A percentile compares a stretch with the other conserved stretches of the same genome.
phyloP scores from a whole-genome alignment of 2,329 filamentous ascomycete species.

The Phoma sp. region DNA sequence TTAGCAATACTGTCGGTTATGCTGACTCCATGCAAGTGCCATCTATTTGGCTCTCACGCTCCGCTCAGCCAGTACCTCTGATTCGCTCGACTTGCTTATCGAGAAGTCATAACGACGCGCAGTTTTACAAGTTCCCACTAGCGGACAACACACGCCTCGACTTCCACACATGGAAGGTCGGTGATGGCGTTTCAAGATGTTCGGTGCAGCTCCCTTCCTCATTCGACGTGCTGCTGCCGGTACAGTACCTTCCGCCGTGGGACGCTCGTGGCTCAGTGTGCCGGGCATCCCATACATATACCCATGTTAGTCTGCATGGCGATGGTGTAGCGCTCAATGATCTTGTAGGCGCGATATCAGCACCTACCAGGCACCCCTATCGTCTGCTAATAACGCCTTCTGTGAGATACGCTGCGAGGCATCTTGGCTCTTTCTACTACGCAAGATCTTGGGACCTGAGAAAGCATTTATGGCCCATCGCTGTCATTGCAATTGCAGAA shows the following conservation, averaged over 20 bases:
- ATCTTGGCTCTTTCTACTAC: not conserved
- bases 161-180: constrained; percentile 28
- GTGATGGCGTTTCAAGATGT: constrained; percentile 13
- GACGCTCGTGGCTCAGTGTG: constrained; percentile 10
- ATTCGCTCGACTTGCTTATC: constrained; percentile 19
- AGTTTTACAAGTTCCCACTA: constrained; percentile 14
- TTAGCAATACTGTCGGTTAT: constrained; percentile 15
- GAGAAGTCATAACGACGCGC: constrained; percentile 10
- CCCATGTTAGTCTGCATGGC: constrained; percentile 12
- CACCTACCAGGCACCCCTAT: constrained; percentile 8
- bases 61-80: constrained; percentile 9
- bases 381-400: constrained; percentile 5
- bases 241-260: not conserved
- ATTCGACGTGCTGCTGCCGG: constrained; percentile 11
- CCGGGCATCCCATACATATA: constrained; percentile 14
- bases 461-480: not conserved
- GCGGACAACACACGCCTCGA: constrained; percentile 9
- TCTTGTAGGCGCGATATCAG: constrained; percentile 23
- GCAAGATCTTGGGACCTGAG: not conserved
- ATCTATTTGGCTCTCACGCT: constrained; percentile 8
- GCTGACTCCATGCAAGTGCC: constrained; percentile 16
- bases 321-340: constrained; percentile 24
- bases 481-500: not conserved
- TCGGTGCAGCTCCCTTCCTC: constrained; percentile 20
- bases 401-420: not conserved